Conservation (phyloP, 257 asterid genomes). For the Avicennia marina region DNA sequence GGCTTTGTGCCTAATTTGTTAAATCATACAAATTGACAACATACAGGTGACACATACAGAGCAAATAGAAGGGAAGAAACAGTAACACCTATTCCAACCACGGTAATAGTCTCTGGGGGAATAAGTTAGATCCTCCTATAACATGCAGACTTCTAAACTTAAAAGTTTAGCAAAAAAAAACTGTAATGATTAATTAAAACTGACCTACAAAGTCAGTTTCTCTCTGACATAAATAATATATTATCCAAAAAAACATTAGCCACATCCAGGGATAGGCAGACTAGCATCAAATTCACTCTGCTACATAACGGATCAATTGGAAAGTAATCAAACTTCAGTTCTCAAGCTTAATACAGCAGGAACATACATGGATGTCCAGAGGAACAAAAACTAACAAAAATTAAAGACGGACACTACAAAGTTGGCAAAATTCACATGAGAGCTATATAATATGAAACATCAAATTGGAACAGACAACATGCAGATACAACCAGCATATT, state of each 20-base stretch:
- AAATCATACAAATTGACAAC: no score
- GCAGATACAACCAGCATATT: not conserved
- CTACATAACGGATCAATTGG: not conserved
- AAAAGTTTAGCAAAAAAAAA: not conserved
- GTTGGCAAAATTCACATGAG: no score
- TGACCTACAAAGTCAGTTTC: conserved; percentile 1
- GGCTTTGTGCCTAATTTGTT: no score
- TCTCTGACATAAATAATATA: not conserved
- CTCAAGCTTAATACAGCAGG: not conserved
- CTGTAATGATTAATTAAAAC: not conserved
- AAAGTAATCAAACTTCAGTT: conserved; percentile 5
- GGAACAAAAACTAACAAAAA: not conserved
- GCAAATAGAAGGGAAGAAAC: no score
- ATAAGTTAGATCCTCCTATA: not conserved
- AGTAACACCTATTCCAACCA: no score
- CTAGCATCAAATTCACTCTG: no score
- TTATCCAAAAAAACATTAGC: not conserved
- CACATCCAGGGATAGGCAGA: no score
- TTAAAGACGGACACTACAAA: no score
- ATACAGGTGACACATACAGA: no score
- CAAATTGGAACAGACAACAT: no score
- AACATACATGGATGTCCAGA: not conserved
- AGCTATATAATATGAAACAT: no score
- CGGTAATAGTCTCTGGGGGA: not conserved
- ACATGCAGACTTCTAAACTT: not conserved